Percentiles rank a stretch among this genome's conserved stretches.
Conservation (phyloP, 257 asterid genomes). For the Cinchona pubescens region DNA sequence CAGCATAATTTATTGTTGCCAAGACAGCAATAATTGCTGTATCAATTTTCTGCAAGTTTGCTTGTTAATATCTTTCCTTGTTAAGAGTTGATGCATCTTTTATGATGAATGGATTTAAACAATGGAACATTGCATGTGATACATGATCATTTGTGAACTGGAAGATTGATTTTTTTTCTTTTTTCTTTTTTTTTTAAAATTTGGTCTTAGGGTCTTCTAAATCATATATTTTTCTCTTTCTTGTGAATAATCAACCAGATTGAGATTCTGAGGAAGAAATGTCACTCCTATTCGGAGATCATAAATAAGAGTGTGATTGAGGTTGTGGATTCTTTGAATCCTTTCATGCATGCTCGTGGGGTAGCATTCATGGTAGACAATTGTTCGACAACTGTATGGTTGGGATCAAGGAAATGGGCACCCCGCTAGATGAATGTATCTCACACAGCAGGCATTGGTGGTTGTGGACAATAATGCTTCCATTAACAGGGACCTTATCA, state of each 20-base stretch:
- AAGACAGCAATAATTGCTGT: not conserved
- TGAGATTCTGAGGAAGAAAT: conserved; percentile 88
- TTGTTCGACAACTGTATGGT: conserved; percentile 88
- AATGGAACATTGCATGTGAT: not conserved
- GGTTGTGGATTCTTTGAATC: conserved; percentile 88
- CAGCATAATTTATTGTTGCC: no score
- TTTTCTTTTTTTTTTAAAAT: no score
- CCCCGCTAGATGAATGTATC: conserved; percentile 80
- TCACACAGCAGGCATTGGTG: conserved; percentile 91
- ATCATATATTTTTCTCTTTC: not conserved
- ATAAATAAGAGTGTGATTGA: conserved; percentile 84
- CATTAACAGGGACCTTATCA: conserved; percentile 70
- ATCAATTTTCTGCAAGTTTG: not conserved
- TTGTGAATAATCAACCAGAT: conserved; percentile 43
- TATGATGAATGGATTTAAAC: not conserved
- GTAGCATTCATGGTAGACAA: conserved; percentile 97
- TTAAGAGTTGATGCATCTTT: no score
- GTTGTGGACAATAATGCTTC: conserved; percentile 63
- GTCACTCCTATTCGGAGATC: conserved; percentile 91
- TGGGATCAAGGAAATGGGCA: conserved; percentile 97
- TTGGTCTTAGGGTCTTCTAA: not conserved
- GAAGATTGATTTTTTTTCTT: no score
- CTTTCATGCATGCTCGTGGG: conserved; percentile 98
- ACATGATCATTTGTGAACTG: no score
- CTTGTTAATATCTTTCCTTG: no score